phyloP scores from a whole-genome alignment of 2,329 filamentous ascomycete genomes.

The Microsporum audouinii region DNA sequence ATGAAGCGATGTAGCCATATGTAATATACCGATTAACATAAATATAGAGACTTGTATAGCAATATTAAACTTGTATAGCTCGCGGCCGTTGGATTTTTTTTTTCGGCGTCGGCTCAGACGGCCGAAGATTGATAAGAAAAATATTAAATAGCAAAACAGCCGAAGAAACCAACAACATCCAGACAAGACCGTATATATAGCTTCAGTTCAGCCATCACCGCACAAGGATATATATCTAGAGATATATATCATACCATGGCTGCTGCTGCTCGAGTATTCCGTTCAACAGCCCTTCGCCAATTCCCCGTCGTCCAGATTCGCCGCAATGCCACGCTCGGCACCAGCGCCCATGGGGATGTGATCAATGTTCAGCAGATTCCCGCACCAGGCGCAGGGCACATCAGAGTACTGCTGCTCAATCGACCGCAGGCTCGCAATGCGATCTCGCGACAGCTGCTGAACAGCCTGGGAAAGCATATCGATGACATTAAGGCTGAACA shows the following conservation, averaged over 20 bases:
- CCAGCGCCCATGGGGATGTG: constrained; percentile 24
- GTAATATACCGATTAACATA: not conserved
- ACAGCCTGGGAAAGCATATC: constrained; percentile 59
- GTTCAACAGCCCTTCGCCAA: constrained; percentile 17
- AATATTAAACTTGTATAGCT: no score
- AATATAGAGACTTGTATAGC: no score
- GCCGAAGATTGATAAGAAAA: not conserved
- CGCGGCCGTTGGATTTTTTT: not conserved
- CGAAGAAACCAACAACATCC: not conserved
- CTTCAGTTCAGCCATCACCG: no score
- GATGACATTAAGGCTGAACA: constrained; percentile 55
- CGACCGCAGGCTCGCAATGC: constrained; percentile 78
- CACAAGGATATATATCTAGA: no score
- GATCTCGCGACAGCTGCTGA: constrained; percentile 67
- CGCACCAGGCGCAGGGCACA: constrained; percentile 67
- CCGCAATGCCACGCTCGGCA: constrained; percentile 26
- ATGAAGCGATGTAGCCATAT: not conserved
- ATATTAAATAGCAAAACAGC: not conserved
- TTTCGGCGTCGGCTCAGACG: not conserved
- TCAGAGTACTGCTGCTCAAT: constrained; percentile 80
- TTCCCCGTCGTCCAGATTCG: constrained; percentile 18
- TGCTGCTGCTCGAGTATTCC: constrained; percentile 22
- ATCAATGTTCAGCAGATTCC: constrained; percentile 64
- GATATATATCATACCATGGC: constrained; percentile 18
- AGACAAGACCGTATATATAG: not conserved